Percentiles rank a stretch among this genome's conserved stretches.
These are phyloP conservation scores for Solidago caesia DNA, from an alignment of 129 eudicot genomes.

Conservation along the genomic window DNA sequence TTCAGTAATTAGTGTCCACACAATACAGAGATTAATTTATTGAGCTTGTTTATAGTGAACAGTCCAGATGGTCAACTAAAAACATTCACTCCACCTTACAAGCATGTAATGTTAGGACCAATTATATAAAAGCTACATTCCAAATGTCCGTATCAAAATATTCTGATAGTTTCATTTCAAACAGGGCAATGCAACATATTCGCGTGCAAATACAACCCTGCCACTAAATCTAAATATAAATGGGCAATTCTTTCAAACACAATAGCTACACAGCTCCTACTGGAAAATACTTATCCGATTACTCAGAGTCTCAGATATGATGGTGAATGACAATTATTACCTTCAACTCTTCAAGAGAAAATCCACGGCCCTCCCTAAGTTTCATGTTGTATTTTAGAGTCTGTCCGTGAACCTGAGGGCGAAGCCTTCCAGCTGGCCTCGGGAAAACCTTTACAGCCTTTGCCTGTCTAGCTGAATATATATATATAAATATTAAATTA, in stretches of 20 bases:
- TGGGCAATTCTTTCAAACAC: background rate
- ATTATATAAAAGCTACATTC: too few relatives aligned
- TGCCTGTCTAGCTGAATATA: slow-evolving; percentile 63
- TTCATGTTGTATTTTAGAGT: slow-evolving; percentile 88
- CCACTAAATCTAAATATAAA: background rate
- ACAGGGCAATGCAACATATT: too few relatives aligned
- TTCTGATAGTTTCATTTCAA: too few relatives aligned
- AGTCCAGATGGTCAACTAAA: too few relatives aligned
- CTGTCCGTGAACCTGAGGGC: slow-evolving; percentile 81
- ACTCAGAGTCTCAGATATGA: background rate
- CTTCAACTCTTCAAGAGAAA: slow-evolving; percentile 76
- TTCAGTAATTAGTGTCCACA: too few relatives aligned
- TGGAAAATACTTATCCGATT: background rate
- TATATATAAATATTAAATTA: background rate
- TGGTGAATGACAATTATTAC: slow-evolving; percentile 17
- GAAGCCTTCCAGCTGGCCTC: slow-evolving; percentile 80
- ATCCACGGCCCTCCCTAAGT: slow-evolving; percentile 77
- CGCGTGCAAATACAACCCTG: too few relatives aligned
- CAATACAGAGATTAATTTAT: too few relatives aligned
- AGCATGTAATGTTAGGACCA: too few relatives aligned
- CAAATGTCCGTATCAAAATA: too few relatives aligned
- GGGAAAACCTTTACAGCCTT: slow-evolving; percentile 91
- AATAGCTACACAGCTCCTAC: background rate
- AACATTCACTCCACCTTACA: too few relatives aligned
- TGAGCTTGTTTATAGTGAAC: too few relatives aligned